Evolutionary conservation across 169 alveolate species (phyloP).

Genomic region (Plasmodium blacklocki): DNA sequence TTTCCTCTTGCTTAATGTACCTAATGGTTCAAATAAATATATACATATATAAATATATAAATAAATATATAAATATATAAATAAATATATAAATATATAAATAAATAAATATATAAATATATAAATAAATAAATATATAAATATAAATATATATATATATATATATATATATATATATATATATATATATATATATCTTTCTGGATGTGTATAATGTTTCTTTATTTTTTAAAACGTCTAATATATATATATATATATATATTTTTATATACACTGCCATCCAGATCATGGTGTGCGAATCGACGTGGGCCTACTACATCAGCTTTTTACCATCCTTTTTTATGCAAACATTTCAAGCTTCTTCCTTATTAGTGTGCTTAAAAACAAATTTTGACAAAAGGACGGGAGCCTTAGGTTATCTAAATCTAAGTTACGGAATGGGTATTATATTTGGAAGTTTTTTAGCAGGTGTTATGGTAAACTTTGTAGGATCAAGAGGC

Average conservation of each 20-base stretch:
- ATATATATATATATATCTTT: neutral
- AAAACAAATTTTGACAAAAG: conserved; percentile 52
- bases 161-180: neutral
- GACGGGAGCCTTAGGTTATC: conserved; percentile 54
- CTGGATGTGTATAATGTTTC: neutral
- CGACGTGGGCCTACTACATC: conserved; percentile 52
- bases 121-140: too few species aligned
- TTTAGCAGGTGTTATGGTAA: conserved; percentile 44
- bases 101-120: too few species aligned
- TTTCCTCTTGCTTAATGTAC: conserved; percentile 61
- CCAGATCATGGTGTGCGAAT: conserved; percentile 25
- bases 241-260: conserved; percentile 8
- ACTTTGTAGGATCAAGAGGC: conserved; percentile 51
- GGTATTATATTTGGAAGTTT: conserved; percentile 60
- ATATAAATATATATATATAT: too few species aligned
- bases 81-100: too few species aligned
- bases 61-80: neutral
- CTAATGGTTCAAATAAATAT: conserved; percentile 16
- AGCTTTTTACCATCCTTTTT: conserved; percentile 53
- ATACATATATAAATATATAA: neutral
- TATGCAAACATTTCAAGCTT: conserved; percentile 73
- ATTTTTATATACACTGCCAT: neutral
- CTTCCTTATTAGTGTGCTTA: conserved; percentile 47
- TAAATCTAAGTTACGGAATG: conserved; percentile 51
- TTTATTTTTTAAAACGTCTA: neutral